A percentile compares a stretch with the other conserved stretches of the same genome.
Conservation (phyloP, 192 early-diverging fungal genomes). For the Podila verticillata region DNA sequence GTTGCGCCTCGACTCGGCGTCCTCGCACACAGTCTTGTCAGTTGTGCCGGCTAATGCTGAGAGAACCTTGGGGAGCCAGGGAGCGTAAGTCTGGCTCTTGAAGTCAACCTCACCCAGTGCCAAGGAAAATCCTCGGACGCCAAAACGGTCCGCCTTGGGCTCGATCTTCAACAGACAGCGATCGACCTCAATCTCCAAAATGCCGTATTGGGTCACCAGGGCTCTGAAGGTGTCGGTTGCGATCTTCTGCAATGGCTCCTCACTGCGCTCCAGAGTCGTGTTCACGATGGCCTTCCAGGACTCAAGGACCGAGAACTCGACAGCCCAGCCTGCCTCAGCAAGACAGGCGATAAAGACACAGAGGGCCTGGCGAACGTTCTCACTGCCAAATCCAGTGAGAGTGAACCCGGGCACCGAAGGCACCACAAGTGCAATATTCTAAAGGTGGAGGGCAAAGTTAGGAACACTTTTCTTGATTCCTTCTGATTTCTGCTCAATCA, state of each 20-base stretch:
- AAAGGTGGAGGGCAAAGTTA: no score
- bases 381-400: slow-evolving; percentile 70
- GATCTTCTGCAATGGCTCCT: slow-evolving; percentile 69
- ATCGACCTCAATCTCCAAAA: slow-evolving; percentile 49
- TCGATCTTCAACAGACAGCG: slow-evolving; percentile 38
- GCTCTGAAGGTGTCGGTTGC: slow-evolving; percentile 60
- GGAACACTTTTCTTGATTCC: no score
- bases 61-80: slow-evolving; percentile 17
- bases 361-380: slow-evolving; percentile 61
- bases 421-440: slow-evolving; percentile 54
- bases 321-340: slow-evolving; percentile 54
- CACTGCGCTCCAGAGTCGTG: slow-evolving; percentile 68
- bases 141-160: slow-evolving; percentile 54
- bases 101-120: slow-evolving; percentile 69
- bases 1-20: slow-evolving; percentile 77
- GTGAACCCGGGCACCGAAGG: slow-evolving; percentile 47
- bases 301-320: slow-evolving; percentile 18
- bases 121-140: slow-evolving; percentile 69
- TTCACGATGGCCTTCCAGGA: slow-evolving; percentile 65
- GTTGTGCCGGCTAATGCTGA: slow-evolving; percentile 26
- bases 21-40: slow-evolving; percentile 12
- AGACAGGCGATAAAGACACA: slow-evolving; percentile 63
- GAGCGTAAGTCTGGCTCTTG: slow-evolving; percentile 7
- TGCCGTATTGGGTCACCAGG: slow-evolving; percentile 52
- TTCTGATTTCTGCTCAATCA: no score